Base-by-base conservation (phyloP, 2,329 filamentous ascomycete species). In the Ophiocordyceps camponoti-leonardi region DNA sequence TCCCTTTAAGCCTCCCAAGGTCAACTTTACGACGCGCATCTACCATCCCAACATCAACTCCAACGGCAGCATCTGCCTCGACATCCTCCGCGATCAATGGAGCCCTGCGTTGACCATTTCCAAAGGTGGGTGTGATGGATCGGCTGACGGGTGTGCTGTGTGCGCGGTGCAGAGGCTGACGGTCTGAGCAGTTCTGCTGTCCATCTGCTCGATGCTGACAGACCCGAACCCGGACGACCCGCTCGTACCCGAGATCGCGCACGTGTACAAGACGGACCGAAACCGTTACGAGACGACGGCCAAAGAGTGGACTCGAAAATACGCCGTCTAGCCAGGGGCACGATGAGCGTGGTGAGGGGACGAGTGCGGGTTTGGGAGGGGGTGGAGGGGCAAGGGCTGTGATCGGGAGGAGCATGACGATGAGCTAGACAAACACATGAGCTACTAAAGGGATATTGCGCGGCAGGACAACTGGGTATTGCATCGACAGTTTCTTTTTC, bases 1-100 rank as follows among this genome's bases (percentile, higher is more conserved):
- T 70, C 92, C 92, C 40, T 98, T 98, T 78, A 98, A 98, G 83
- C 92, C 92, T 51, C 92, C 92, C 57, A 98, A 98, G 79, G 88
- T 98, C 69, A 95, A 95, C 83, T 98, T 98, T 78, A 96, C 87
- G 58, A 98, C 92, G 53, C 84, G 90, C 63, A 96, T 98, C 73
- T 98, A 98, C 67, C 92, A 98, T 72, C 92, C 92, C 60, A 98
- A 98, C 72, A 98, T 98, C 86, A 98, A 98, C 80, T 94, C 86
- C 56, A 96, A 96, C 67, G 92, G 92, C 67, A 95, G 88, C 69
- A 98, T 98, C 68, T 98, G 92, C 67, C 71, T 98, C 65, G 92
- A 98, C 62, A 98, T 98, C 62, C 74, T 98, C 61, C 81, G 92
- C 72, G 92, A 98, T 67, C 92, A 98, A 72, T 98, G 92, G 92